Evolutionary conservation across 2,329 filamentous ascomycete species (phyloP).

Genomic region (Mycosphaerella sp.): DNA sequence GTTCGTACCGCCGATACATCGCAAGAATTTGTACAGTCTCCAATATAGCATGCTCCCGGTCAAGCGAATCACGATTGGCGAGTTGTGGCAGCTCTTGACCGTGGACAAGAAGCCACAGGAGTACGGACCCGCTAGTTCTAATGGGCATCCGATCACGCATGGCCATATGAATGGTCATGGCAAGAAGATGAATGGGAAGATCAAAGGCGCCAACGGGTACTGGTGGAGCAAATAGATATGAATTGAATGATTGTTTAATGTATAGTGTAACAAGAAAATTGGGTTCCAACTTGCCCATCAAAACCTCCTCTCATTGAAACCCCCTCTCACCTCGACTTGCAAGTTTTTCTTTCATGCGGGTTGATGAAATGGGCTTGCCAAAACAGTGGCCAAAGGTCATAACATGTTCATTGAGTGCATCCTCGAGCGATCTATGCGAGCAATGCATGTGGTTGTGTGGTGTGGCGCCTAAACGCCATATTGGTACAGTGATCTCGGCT

Average conservation of each 20-base stretch:
- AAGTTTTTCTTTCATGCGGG: not conserved
- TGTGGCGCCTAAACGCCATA: not conserved
- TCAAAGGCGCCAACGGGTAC: constrained; percentile 20
- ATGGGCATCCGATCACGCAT: constrained; percentile 20
- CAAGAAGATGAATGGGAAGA: constrained; percentile 13
- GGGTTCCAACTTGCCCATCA: too few species aligned
- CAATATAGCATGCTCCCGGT: constrained; percentile 98
- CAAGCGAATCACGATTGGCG: constrained; percentile 67
- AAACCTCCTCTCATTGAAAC: too few species aligned
- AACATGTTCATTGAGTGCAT: constrained; percentile 12
- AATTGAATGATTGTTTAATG: constrained; percentile 1
- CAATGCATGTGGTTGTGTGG: not conserved
- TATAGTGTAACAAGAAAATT: not conserved
- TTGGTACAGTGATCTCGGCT: not conserved
- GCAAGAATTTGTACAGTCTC: constrained; percentile 88
- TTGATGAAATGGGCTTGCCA: not conserved
- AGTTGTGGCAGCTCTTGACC: constrained; percentile 62
- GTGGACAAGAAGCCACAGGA: constrained; percentile 14
- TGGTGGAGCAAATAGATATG: constrained; percentile 28
- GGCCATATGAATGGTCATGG: constrained; percentile 9
- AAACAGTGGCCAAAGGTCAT: not conserved
- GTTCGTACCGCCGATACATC: constrained; percentile 81
- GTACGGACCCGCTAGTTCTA: constrained; percentile 11
- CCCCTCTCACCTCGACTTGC: not conserved
- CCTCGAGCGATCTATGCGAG: not conserved